Base-by-base conservation (phyloP, 2,329 filamentous ascomycete species). In the Diaporthe humulicola region DNA sequence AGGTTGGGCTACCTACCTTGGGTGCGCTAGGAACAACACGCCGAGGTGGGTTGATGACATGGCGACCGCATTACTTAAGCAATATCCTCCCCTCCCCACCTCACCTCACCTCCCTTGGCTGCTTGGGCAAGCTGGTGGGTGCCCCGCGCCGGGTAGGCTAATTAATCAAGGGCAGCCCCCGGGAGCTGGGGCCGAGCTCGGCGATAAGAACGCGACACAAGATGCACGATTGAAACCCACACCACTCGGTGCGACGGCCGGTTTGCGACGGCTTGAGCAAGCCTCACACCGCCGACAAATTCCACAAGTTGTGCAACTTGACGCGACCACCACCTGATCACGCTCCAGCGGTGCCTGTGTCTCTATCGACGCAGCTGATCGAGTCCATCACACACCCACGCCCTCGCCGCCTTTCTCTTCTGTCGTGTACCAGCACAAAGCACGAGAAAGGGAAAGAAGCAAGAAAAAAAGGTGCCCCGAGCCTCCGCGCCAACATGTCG, bases 401-500 rank as follows among this genome's bases (percentile, higher is more conserved):
- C 48, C 17, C 30, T n/a, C 9, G 64, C 33, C 9, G 8, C 33
- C 38, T 33, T 22, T 60, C 22, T 50, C n/a, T 10, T 40, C 38
- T 48, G 10, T 19, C 12, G 12, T n/a, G 28, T 57, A 36, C 33
- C 66, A 56, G 50, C 19, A n/a, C 15, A 22, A 25, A 22, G 25
- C n/a, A 22, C 25, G 15, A 22, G 15, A 7, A 30, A n/a, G n/a
- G n/a, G 25, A 42, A 42, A 30, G 5, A 33, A 17, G 22, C 17
- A 10, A 52, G 40, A 48, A 48, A 25, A 17, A 50, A 15, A 12
- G 48, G 33, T 30, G 64, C 64, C 33, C 33, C 42, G 4, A 36
- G 40, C 58, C 70, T 15, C 57, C 14, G 36, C 42, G 22, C 56
- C 70, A 82, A 74, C 71, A 93, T 93, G 92, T 93, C 92, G 74